Conservation (phyloP, 257 asterid species). For the Solanum pinnatisectum region DNA sequence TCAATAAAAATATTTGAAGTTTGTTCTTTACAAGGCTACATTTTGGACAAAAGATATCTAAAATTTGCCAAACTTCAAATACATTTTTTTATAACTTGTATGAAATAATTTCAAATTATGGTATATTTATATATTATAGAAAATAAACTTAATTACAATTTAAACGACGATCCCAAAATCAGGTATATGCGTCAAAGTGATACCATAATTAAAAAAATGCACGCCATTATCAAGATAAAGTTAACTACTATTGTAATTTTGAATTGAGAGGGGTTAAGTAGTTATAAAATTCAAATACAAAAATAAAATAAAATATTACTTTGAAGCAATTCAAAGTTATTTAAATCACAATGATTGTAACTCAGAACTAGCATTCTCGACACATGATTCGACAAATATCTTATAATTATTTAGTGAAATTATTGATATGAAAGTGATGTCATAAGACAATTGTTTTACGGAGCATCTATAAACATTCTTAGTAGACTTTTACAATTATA, state of each 20-base stretch:
- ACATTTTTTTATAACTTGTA: not conserved
- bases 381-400: not conserved
- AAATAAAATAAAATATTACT: not conserved
- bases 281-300: not conserved
- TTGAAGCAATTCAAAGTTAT: not conserved
- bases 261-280: not conserved
- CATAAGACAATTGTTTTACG: too few species aligned
- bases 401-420: too few species aligned
- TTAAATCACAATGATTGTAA: not conserved
- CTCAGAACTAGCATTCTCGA: not conserved
- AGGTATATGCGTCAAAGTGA: not conserved
- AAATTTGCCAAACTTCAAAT: not conserved
- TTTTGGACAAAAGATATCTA: not conserved
- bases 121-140: not conserved
- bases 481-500: not conserved
- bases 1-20: not conserved
- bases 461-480: not conserved
- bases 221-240: not conserved
- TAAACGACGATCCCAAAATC: accelerated
- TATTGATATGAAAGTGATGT: not conserved
- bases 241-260: not conserved
- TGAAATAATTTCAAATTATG: not conserved
- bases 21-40: not conserved
- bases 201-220: not conserved
- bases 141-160: not conserved